Evolutionary conservation across 805 yeast species (phyloP), one percentile per base, ranked within the genome.

Genomic region (Metschnikowia bowlesiae): DNA sequence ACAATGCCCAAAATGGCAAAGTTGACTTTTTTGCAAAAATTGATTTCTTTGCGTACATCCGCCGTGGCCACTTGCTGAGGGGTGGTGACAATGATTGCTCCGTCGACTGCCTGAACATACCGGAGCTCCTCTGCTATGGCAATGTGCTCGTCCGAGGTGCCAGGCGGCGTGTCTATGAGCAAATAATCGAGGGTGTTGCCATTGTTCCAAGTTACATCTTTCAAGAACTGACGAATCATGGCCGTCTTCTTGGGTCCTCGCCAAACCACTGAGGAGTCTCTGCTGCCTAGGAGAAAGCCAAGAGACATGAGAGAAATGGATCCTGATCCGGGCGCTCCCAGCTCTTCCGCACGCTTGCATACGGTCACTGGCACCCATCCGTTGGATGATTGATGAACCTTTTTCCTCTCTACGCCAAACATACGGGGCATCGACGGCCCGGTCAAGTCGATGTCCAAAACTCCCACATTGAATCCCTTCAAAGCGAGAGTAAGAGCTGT

Each of bases 181-280:
- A 92, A 69, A 63, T 87, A 92, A 60, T 85, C 82, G 49, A 89
- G 82, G 29, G 78, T 71, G 16, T 76, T 79, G 0, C 89, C 96
- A 9, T 60, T 60, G 26, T 42, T 47, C 99, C 99, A 94, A 30
- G 81, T 80, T 1, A 92, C 96, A 64, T 94, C 98, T 53, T 82
- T 80, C 39, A 95, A 73, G 63, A 94, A 92, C 69, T 94, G 99
- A 53, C 91, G 80, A 35, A 94, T 87, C 98, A 94, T 94, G 11
- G 97, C 97, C 0, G 97, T 91, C 64, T 95, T 94, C 68, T 92
- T 90, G 2, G 99, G 99, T 0, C 99, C 99, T 62, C 98, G 76
- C 99, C 99, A 94, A 8, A 94, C 97, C 14, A 94, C 94, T 28
- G 95, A 83, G 60, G 86, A 88, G 29, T 95, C 96, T 54, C 98